Conservation (phyloP, 129 eudicot genomes). For the Flaveria sonorensis region DNA sequence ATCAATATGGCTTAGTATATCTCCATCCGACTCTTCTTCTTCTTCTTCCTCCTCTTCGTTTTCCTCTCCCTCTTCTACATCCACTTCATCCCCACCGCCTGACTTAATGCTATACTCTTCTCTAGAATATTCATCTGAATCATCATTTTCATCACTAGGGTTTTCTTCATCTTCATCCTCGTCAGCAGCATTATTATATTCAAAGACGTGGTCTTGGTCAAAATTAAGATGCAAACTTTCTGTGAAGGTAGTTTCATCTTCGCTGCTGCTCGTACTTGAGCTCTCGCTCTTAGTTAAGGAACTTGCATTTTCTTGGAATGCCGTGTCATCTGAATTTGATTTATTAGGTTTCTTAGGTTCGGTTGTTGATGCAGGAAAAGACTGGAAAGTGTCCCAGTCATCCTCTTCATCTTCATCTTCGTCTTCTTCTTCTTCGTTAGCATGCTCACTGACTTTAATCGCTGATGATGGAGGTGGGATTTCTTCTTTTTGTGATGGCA, state of each 20-base stretch:
- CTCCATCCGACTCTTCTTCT: conserved; percentile 14
- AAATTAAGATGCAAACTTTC: conserved; percentile 22
- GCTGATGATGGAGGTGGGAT: conserved; percentile 34
- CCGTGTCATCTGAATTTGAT: conserved; percentile 19
- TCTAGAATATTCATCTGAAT: conserved; percentile 30
- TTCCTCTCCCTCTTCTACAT: background rate
- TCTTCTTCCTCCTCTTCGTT: conserved; percentile 22
- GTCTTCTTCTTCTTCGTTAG: conserved; percentile 31
- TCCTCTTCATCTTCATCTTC: conserved; percentile 50
- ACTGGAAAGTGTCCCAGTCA: conserved; percentile 83
- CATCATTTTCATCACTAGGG: conserved; percentile 28
- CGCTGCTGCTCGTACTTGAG: background rate
- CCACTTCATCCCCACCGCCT: conserved; percentile 27
- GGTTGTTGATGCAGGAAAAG: conserved; percentile 72
- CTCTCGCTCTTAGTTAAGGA: conserved; percentile 29
- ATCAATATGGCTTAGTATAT: conserved; percentile 20
- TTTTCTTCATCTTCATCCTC: conserved; percentile 26
- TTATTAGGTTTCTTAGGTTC: conserved; percentile 46
- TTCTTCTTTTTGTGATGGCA: conserved; percentile 67
- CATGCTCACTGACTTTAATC: conserved; percentile 23
- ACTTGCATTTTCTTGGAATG: conserved; percentile 16
- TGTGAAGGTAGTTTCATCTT: conserved; percentile 27
- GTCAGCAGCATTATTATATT: conserved; percentile 27
- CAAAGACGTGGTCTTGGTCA: conserved; percentile 19
- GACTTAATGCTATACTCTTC: conserved; percentile 15